Percentiles rank a stretch among this genome's conserved stretches.
Evolutionary conservation across 1,284 basidiomycete genomes (phyloP).

Genomic region (Hymenochaete sp.): DNA sequence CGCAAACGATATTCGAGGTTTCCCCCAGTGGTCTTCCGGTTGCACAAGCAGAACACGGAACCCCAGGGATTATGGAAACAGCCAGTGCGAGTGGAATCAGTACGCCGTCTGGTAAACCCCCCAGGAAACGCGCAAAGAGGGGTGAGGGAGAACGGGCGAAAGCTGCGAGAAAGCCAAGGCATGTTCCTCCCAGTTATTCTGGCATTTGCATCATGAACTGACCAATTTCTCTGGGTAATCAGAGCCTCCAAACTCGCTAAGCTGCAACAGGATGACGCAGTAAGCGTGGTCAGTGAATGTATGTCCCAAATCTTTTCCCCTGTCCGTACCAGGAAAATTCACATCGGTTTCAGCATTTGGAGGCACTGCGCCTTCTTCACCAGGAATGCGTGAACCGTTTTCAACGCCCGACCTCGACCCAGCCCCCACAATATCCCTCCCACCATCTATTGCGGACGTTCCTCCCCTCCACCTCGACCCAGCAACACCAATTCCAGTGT

Average conservation of each 20-base stretch:
- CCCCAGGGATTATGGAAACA: slow-evolving; percentile 22
- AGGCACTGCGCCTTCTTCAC: slow-evolving; percentile 39
- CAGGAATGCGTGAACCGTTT: slow-evolving; percentile 2
- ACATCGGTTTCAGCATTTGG: slow-evolving; percentile 31
- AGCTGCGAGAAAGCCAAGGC: slow-evolving; percentile 24
- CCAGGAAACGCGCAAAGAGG: slow-evolving; percentile 30
- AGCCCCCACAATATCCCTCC: slow-evolving; percentile 18
- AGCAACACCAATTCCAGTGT: slow-evolving; percentile 50
- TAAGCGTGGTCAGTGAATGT: slow-evolving; percentile 38
- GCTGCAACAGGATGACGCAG: slow-evolving; percentile 28
- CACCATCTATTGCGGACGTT: slow-evolving; percentile 33
- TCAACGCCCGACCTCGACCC: slow-evolving; percentile 9
- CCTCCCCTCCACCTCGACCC: slow-evolving; percentile 39
- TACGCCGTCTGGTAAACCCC: slow-evolving; percentile 21
- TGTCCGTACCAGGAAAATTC: slow-evolving; percentile 9
- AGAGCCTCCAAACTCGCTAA: slow-evolving; percentile 20
- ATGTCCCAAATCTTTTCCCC: slow-evolving; percentile 14
- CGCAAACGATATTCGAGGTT: slow-evolving; percentile 20
- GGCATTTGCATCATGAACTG: background rate
- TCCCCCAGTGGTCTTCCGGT: slow-evolving; percentile 14
- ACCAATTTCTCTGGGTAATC: background rate
- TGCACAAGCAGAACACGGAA: slow-evolving; percentile 18
- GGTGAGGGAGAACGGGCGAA: slow-evolving; percentile 30
- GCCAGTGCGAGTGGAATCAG: slow-evolving; percentile 16
- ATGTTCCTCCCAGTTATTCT: background rate